Conservation (phyloP, 805 yeast genomes). For the Pichia nakasei region DNA sequence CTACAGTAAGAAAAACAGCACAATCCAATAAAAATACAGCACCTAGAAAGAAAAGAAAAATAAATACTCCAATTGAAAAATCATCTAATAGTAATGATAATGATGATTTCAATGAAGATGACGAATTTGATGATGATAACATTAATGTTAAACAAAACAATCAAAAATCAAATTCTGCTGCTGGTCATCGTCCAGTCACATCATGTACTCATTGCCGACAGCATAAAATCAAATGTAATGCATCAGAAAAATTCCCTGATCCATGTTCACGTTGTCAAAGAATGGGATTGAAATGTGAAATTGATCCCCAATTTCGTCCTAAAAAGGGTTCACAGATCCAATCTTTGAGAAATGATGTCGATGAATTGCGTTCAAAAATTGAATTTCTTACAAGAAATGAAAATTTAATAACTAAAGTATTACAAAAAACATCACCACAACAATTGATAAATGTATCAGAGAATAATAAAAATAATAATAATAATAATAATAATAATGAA, state of each 20-base stretch:
- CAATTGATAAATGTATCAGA: background rate
- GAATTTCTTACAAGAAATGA: slow-evolving; percentile 61
- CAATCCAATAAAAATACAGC: background rate
- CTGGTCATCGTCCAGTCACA: slow-evolving; percentile 79
- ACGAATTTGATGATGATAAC: background rate
- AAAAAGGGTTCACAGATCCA: slow-evolving; percentile 88
- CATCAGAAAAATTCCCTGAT: slow-evolving; percentile 69
- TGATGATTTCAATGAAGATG: background rate
- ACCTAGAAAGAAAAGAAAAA: background rate
- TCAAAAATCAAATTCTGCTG: slow-evolving; percentile 14
- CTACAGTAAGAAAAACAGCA: too few species aligned
- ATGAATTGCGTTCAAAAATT: slow-evolving; percentile 65
- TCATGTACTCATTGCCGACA: slow-evolving; percentile 93
- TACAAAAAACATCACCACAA: slow-evolving; percentile 30
- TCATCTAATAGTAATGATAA: background rate
- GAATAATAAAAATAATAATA: background rate
- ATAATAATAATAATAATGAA: background rate
- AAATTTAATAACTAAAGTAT: slow-evolving; percentile 54
- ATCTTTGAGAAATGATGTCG: slow-evolving; percentile 73
- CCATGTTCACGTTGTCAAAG: slow-evolving; percentile 79
- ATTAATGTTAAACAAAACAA: background rate
- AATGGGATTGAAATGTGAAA: slow-evolving; percentile 74
- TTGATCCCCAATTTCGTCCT: slow-evolving; percentile 87
- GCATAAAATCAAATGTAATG: slow-evolving; percentile 89
- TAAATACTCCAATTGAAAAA: background rate